Base-by-base conservation (phyloP, 1,284 basidiomycete species). In the Cryptococcus amylolentus region DNA sequence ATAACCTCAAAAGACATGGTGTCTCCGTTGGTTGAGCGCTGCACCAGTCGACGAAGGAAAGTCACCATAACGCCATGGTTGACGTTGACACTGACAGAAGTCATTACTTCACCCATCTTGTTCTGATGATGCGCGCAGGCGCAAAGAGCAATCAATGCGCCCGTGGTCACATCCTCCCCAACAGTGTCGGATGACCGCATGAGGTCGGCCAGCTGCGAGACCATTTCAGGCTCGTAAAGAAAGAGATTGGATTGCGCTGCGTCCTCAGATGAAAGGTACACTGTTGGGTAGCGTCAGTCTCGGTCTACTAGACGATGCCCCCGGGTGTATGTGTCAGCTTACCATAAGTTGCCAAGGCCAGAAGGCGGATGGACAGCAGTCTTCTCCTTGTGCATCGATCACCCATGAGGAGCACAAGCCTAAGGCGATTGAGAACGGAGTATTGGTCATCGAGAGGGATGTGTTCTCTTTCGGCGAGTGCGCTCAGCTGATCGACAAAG, bases 11-110 rank as follows among this genome's bases (percentile, higher is more conserved):
- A 84, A 4, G 88, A 85, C n/a, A 88, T 65, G 3, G 70, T 62
- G 37, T 70, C 72, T 14, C 38, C 82, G 0, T 83, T 79, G 57
- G 83, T 81, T 27, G 91, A 84, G 60, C 91, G 88, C 23, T 82
- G 72, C 13, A 90, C 84, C 26, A 89, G 87, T 77, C 86, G 88
- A 55, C 91, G 85, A 59, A 97, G 80, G 46, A 93, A 80, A 23
- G 88, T 86, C 87, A 97, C 91, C 37, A 98, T 78, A 48, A 92
- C 88, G 14, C 96, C 96, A 71, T 98, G 96, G 69, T 92, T 97
- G 59, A 98, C 91, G 51, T 92, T 92, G 18, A 92, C 94, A 70
- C 96, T 96, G 49, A 98, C 84, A 1, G 94, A 87, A 14, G 88
- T 87, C 44, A 98, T 79, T 31, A 97, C 91, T 69, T 98, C 95